Percentiles rank a stretch among this genome's conserved stretches.
Evolutionary conservation across 805 yeast genomes (phyloP).

Genomic region (Clavispora vitiphila): DNA sequence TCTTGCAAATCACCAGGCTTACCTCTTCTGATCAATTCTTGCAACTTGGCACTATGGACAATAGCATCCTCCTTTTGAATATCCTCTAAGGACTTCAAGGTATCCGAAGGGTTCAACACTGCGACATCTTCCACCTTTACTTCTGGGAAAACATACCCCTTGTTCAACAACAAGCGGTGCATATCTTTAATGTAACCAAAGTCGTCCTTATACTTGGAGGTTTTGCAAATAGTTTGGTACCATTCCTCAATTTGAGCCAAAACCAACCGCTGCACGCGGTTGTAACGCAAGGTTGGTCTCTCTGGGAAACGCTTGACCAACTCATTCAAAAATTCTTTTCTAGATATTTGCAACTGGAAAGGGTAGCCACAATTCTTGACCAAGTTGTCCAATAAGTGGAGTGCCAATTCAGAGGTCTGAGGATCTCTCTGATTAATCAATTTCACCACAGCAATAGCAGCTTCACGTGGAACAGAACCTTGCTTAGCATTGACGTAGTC

Average conservation of each 20-base stretch:
- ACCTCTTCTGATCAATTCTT: slow-evolving; percentile 92
- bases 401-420: slow-evolving; percentile 78
- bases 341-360: slow-evolving; percentile 86
- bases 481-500: slow-evolving; percentile 91
- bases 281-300: slow-evolving; percentile 81
- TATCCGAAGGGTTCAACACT: slow-evolving; percentile 85
- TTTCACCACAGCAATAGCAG: slow-evolving; percentile 80
- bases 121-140: slow-evolving; percentile 87
- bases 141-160: slow-evolving; percentile 93
- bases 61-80: slow-evolving; percentile 87
- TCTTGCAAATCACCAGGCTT: slow-evolving; percentile 92
- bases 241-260: slow-evolving; percentile 94
- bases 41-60: slow-evolving; percentile 92
- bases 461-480: slow-evolving; percentile 87
- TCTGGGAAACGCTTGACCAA: slow-evolving; percentile 92
- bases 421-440: slow-evolving; percentile 78
- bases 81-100: slow-evolving; percentile 82
- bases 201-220: slow-evolving; percentile 86
- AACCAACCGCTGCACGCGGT: slow-evolving; percentile 77
- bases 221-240: slow-evolving; percentile 91
- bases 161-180: slow-evolving; percentile 84
- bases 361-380: slow-evolving; percentile 99
- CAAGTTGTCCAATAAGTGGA: slow-evolving; percentile 77
- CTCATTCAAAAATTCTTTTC: slow-evolving; percentile 92
- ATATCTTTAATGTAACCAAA: slow-evolving; percentile 89